Base-by-base conservation (phyloP, 768 basidiomycete species). In the Leucosporidium yakuticum region DNA sequence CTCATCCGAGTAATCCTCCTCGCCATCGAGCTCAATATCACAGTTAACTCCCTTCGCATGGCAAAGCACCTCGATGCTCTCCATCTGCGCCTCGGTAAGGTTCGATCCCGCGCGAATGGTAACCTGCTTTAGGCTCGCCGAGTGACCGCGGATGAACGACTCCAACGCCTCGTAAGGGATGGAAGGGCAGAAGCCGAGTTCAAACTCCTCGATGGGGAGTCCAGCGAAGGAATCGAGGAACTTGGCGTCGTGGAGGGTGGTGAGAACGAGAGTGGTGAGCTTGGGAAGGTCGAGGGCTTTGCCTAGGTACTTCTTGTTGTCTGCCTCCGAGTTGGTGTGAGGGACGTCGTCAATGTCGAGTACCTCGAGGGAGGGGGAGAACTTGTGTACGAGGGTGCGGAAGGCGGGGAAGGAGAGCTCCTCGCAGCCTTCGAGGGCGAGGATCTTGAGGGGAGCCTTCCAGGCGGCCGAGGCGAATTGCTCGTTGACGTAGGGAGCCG, bases 401-500 rank as follows among this genome's bases (percentile, higher is more conserved):
- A 65, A 55, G 15, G 25, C 11, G 2, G 11, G 29, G 58, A 65
- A 36, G 20, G 58, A 54, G 21, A 65, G 39, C 6, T 60, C n/a
- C 31, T 21, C 31, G 59, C 39, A 44, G 8, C 55, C 59, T 36
- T 15, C n/a, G 15, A 65, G 39, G 21, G 64, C 59, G 21, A 65
- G 64, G 39, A 60, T 51, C 50, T 44, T 60, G 51, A 65, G 59
- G 21, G 64, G 59, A 14, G 14, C 36, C 17, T n/a, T 11, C 29
- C 59, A 32, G 14, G 19, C n/a, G 15, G 7, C 34, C 1, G 21
- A 11, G 29, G 59, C 59, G 29, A 65, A 54, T 0, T 14, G 39
- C 27, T 60, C 59, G 39, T 54, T 20, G 39, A 65, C 51, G n/a
- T 53, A 60, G 12, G 20, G 27, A 21, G 36, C 12, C 27, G 20